phyloP scores from a whole-genome alignment of 257 asterid genomes.

The Solanum ahanhuiri region DNA sequence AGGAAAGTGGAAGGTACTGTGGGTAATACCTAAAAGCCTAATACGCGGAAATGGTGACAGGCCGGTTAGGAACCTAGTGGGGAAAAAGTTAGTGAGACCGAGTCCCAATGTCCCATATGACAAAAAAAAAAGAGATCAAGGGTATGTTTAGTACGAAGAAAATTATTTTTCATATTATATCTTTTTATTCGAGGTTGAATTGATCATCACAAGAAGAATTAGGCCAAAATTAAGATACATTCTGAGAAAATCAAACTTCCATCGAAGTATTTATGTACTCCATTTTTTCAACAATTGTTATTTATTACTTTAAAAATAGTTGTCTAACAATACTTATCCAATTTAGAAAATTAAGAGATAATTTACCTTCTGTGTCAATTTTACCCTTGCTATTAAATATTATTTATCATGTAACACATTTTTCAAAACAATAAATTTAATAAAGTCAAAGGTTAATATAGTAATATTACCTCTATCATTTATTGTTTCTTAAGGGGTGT shows the following conservation, averaged over 20 bases:
- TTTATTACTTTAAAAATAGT: too few species aligned
- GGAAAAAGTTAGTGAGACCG: background rate
- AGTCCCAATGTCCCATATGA: background rate
- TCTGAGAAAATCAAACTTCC: too few species aligned
- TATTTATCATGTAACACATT: too few species aligned
- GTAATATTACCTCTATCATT: too few species aligned
- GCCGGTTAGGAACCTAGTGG: background rate
- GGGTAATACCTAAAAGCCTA: background rate
- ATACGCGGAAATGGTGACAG: background rate
- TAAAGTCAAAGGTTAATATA: too few species aligned
- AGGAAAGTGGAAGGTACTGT: background rate
- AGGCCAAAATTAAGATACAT: too few species aligned
- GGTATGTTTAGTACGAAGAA: background rate
- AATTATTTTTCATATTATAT: background rate
- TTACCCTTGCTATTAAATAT: too few species aligned
- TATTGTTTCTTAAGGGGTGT: too few species aligned
- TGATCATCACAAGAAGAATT: too few species aligned
- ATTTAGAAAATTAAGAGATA: too few species aligned
- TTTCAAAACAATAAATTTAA: too few species aligned
- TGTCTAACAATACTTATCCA: too few species aligned
- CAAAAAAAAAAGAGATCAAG: background rate
- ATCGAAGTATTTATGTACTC: background rate
- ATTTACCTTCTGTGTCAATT: background rate
- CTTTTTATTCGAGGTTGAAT: background rate
- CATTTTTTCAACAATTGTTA: background rate